Percentiles rank a stretch among this genome's conserved stretches.
Evolutionary conservation across 2,329 filamentous ascomycete species (phyloP).

Genomic region (Xylariaceae sp.): DNA sequence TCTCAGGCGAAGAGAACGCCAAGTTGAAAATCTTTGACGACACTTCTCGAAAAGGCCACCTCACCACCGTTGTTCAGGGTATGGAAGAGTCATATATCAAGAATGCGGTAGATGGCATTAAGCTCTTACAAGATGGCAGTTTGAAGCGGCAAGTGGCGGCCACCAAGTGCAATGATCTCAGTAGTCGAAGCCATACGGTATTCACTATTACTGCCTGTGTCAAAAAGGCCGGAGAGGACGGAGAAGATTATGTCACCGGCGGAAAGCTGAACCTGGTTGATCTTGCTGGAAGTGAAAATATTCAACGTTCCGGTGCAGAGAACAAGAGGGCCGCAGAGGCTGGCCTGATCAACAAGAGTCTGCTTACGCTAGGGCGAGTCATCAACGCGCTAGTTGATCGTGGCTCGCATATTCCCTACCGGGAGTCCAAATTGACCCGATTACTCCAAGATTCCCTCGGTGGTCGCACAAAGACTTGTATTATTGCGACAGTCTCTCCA

Average conservation of each 20-base stretch:
- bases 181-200: slow-evolving; percentile 94
- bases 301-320: slow-evolving; percentile 93
- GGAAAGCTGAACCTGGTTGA: slow-evolving; percentile 97
- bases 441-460: slow-evolving; percentile 95
- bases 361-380: slow-evolving; percentile 91
- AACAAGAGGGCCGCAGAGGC: slow-evolving; percentile 97
- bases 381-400: slow-evolving; percentile 97
- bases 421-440: slow-evolving; percentile 95
- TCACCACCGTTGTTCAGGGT: slow-evolving; percentile 86
- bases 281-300: slow-evolving; percentile 95
- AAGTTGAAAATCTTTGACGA: slow-evolving; percentile 98
- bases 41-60: slow-evolving; percentile 80
- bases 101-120: slow-evolving; percentile 81
- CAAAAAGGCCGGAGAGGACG: slow-evolving; percentile 78
- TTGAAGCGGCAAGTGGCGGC: slow-evolving; percentile 96
- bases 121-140: slow-evolving; percentile 84
- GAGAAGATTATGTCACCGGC: slow-evolving; percentile 86
- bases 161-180: slow-evolving; percentile 99
- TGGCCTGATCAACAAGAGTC: slow-evolving; percentile 95
- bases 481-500: slow-evolving; percentile 94
- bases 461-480: slow-evolving; percentile 95
- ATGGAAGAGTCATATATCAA: slow-evolving; percentile 97
- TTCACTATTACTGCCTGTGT: slow-evolving; percentile 94
- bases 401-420: slow-evolving; percentile 82
- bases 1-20: slow-evolving; percentile 76